Base-by-base conservation (phyloP, 805 yeast species). In the Scheffersomyces spartinae region DNA sequence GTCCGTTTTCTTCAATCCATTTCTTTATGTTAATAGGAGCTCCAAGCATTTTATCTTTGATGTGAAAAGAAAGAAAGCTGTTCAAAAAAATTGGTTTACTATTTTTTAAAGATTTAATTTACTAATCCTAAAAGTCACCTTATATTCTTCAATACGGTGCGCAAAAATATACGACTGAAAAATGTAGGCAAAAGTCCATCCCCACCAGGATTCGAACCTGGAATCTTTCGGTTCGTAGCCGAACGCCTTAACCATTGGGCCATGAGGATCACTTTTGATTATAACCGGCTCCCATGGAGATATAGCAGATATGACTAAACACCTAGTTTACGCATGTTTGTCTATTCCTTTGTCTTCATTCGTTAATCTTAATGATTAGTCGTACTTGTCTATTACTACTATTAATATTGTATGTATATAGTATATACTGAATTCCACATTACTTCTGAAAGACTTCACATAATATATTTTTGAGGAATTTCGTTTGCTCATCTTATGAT, bases 1-100 rank as follows among this genome's bases (percentile, higher is more conserved):
- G 72, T 13, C 64, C 60, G 49, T 86, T 82, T 41, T 81, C 93
- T 20, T 61, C 59, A 10, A 86, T 66, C 95, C 96, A 86, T 39
- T 71, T 70, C 15, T 71, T 68, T 38, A 86, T 66, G 47, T 85
- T 78, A 21, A 86, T 71, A 7, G 95, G 94, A 18, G 51, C 51
- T n/a, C 69, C 47, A 20, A 77, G 54, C 76, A 71, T 71, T 21
- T 22, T 15, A 24, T 22, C 27, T 6, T 10, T 16, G 9, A 11
- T 17, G n/a, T 23, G 7, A 7, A 21, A 21, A 10, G 9, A 8
- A 21, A 12, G 5, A 5, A 23, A 15, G 9, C 12, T 15, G 6
- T 13, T 15, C 10, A 15, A 10, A n/a, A 13, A 11, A 9, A 16
- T 8, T 17, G 12, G 8, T 14, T 16, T 12, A 10, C 10, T 18